Percentiles rank a stretch among this genome's conserved stretches.
Conservation (phyloP, 1,139 yeast species). For the Casaregolazyma lundiana region DNA sequence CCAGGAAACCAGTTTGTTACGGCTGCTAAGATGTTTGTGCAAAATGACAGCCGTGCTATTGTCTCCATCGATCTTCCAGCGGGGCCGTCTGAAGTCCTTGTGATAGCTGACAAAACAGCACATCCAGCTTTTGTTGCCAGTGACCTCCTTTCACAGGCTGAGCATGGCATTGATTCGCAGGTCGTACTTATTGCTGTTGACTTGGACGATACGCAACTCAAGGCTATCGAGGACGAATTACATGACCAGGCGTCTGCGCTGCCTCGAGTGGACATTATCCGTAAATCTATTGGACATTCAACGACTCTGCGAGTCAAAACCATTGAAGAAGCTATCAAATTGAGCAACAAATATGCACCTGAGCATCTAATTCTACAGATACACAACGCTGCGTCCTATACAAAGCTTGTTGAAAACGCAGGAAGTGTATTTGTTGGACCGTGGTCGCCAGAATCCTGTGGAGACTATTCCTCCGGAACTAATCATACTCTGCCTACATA, state of each 20-base stretch:
- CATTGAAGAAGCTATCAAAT: slow-evolving; percentile 70
- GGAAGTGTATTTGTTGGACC: slow-evolving; percentile 97
- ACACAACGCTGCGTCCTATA: slow-evolving; percentile 66
- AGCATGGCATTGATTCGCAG: slow-evolving; percentile 97
- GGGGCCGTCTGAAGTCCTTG: slow-evolving; percentile 96
- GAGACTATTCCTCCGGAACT: slow-evolving; percentile 96
- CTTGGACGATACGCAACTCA: slow-evolving; percentile 55
- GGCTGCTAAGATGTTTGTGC: slow-evolving; percentile 97
- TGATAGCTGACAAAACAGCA: slow-evolving; percentile 79
- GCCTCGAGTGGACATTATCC: slow-evolving; percentile 90
- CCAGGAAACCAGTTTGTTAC: slow-evolving; percentile 99
- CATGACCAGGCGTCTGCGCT: slow-evolving; percentile 76
- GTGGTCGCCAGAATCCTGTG: slow-evolving; percentile 95
- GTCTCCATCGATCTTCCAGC: slow-evolving; percentile 99
- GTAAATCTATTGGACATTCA: slow-evolving; percentile 89
- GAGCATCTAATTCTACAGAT: slow-evolving; percentile 94
- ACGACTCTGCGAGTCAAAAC: slow-evolving; percentile 64
- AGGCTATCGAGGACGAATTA: slow-evolving; percentile 73
- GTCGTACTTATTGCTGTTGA: slow-evolving; percentile 85
- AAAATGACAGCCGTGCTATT: slow-evolving; percentile 89
- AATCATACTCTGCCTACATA: slow-evolving; percentile 97
- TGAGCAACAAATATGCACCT: slow-evolving; percentile 91
- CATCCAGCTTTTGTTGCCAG: slow-evolving; percentile 95
- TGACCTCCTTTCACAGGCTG: slow-evolving; percentile 95
- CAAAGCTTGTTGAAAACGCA: slow-evolving; percentile 77